phyloP scores from a whole-genome alignment of 1,139 yeast genomes.

The Suhomyces terraborum region DNA sequence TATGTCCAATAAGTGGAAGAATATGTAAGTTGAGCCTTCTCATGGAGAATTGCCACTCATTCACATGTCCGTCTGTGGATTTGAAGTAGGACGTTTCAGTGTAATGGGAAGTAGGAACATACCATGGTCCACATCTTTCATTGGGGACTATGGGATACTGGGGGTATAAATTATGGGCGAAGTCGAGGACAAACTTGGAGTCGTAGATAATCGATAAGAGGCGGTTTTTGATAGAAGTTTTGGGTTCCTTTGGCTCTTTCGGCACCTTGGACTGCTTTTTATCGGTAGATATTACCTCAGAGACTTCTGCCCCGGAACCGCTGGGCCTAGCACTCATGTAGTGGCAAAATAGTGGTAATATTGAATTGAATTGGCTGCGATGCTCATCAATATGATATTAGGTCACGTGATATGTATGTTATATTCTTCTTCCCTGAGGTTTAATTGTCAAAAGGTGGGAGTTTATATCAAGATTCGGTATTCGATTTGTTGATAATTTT shows the following conservation, averaged over 20 bases:
- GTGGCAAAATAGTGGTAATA: too few relatives aligned
- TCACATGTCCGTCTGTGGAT: conserved; percentile 87
- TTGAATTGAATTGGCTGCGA: too few relatives aligned
- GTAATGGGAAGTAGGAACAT: conserved; percentile 49
- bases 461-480: too few relatives aligned
- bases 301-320: too few relatives aligned
- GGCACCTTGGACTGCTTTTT: neutral
- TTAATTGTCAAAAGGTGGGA: too few relatives aligned
- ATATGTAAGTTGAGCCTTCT: conserved; percentile 75
- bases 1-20: conserved; percentile 44
- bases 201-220: conserved; percentile 72
- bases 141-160: conserved; percentile 65
- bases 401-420: neutral
- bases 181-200: conserved; percentile 33
- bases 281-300: too few relatives aligned
- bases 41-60: conserved; percentile 75
- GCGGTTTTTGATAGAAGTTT: conserved; percentile 54
- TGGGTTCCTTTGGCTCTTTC: neutral
- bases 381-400: neutral
- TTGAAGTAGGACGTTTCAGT: conserved; percentile 69
- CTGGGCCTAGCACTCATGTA: too few relatives aligned
- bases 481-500: too few relatives aligned
- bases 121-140: conserved; percentile 90
- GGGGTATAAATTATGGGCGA: conserved; percentile 30
- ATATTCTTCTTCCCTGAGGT: too few relatives aligned